Evolutionary conservation across 176 grass and related monocot species (phyloP).

Genomic region (Carex littledalei): DNA sequence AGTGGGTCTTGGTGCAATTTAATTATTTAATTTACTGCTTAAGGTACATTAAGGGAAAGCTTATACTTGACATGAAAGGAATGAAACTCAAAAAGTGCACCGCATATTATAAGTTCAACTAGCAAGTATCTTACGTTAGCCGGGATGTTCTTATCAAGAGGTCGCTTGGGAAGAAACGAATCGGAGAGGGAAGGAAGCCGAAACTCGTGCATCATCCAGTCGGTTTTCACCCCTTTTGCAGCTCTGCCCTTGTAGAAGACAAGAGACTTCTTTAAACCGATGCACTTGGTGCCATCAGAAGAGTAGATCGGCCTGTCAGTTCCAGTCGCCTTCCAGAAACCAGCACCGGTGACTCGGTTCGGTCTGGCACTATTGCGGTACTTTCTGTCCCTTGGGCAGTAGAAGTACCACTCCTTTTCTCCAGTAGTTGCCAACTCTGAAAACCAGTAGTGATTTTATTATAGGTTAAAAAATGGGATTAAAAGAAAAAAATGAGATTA

Average conservation of each 20-base stretch:
- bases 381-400: constrained; percentile 93
- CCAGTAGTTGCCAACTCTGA: constrained; percentile 82
- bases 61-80: neutral
- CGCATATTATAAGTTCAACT: neutral
- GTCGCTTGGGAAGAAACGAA: constrained; percentile 53
- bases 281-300: constrained; percentile 85
- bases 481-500: neutral
- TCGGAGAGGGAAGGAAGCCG: constrained; percentile 62
- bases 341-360: constrained; percentile 83
- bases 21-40: too few species aligned
- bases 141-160: constrained; percentile 78
- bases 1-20: neutral
- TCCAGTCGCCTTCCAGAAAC: constrained; percentile 99
- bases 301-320: constrained; percentile 92
- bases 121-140: constrained; percentile 56
- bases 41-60: neutral
- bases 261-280: constrained; percentile 95
- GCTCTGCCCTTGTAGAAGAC: constrained; percentile 98
- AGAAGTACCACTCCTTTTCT: constrained; percentile 99
- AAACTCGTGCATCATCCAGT: constrained; percentile 99
- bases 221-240: constrained; percentile 84
- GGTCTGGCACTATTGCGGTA: constrained; percentile 93
- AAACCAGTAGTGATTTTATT: neutral
- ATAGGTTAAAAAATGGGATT: neutral
- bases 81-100: neutral